These are phyloP conservation scores for apple (Malus domestica) DNA, from an alignment of 306 rosid species.

Conservation along the genomic window ASM211411v1 NC_041799.1:11252001-11252500, in stretches of 20 bases:
- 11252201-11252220: slow-evolving; percentile 64
- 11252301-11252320: slow-evolving; percentile 31
- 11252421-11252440: slow-evolving; percentile 49
- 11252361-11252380: slow-evolving; percentile 49
- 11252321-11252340: slow-evolving; percentile 23
- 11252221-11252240: slow-evolving; percentile 83
- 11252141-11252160: slow-evolving; percentile 54
- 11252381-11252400: slow-evolving; percentile 51
- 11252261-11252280: slow-evolving; percentile 49
- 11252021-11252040: slow-evolving; percentile 90
- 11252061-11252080: slow-evolving; percentile 99
- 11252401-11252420: slow-evolving; percentile 27
- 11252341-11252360: slow-evolving; percentile 22
- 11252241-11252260: slow-evolving; percentile 48
- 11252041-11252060: slow-evolving; percentile 92
- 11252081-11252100: slow-evolving; percentile 90
- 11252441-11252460: slow-evolving; percentile 45
- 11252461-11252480: slow-evolving; percentile 42
- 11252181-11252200: slow-evolving; percentile 35
- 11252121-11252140: slow-evolving; percentile 63
- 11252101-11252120: slow-evolving; percentile 97
- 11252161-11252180: slow-evolving; percentile 41
- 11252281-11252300: slow-evolving; percentile 39
- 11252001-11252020: slow-evolving; percentile 98
- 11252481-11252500: slow-evolving; percentile 34